Percentiles rank a stretch among this genome's conserved stretches.
phyloP scores from a whole-genome alignment of 805 yeast species.

The Kluyveromyces wickerhamii region DNA sequence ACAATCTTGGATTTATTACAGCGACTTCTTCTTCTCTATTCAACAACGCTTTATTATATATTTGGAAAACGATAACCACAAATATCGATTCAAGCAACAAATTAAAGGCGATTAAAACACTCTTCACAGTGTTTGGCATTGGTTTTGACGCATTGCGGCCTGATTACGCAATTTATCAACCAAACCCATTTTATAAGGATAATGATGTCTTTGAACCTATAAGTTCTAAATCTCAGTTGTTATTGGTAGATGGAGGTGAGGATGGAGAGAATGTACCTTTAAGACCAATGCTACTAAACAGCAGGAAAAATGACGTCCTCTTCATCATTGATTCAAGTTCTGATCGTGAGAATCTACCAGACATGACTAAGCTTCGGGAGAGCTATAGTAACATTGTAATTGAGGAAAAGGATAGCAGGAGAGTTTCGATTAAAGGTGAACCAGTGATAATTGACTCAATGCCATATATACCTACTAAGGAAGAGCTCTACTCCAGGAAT shows the following conservation, averaged over 20 bases:
- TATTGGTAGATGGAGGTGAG: conserved; percentile 72
- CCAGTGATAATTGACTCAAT: not conserved
- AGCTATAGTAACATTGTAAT: conserved; percentile 42
- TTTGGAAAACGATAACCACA: conserved; percentile 34
- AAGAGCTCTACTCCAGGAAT: conserved; percentile 2
- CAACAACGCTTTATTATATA: conserved; percentile 43
- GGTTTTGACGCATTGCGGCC: conserved; percentile 23
- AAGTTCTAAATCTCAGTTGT: conserved; percentile 28
- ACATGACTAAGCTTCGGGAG: conserved; percentile 44
- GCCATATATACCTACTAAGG: conserved; percentile 9
- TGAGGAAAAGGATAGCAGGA: conserved; percentile 17
- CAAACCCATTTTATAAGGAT: conserved; percentile 48
- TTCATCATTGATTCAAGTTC: conserved; percentile 55
- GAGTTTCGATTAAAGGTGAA: not conserved
- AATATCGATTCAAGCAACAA: conserved; percentile 24
- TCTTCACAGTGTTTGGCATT: conserved; percentile 22
- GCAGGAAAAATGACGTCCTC: conserved; percentile 53
- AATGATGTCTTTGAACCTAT: conserved; percentile 19
- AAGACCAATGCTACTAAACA: conserved; percentile 53
- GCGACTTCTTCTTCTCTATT: conserved; percentile 61
- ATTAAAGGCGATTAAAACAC: conserved; percentile 29
- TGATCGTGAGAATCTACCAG: conserved; percentile 47
- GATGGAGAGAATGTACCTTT: conserved; percentile 68
- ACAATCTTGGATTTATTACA: conserved; percentile 50
- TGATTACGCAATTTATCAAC: conserved; percentile 53